Percentiles rank a stretch among this genome's conserved stretches.
Evolutionary conservation across 208 protist genomes (phyloP).

Genomic region (Novymonas esmeraldas): DNA sequence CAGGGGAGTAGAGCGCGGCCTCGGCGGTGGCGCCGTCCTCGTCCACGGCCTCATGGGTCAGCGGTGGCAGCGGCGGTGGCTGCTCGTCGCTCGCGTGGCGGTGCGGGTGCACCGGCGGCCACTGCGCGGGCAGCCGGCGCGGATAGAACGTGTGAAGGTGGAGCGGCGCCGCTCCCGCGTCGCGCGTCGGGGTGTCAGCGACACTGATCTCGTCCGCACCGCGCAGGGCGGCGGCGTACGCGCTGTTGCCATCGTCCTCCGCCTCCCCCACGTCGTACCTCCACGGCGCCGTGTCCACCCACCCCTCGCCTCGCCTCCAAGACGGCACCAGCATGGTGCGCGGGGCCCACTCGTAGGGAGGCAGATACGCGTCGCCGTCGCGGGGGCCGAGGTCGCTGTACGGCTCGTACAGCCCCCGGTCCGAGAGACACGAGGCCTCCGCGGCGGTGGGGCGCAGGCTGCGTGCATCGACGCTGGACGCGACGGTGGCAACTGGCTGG

Average conservation of each 20-base stretch:
- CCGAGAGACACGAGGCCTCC: background rate
- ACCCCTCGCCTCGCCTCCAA: background rate
- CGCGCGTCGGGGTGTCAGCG: too few relatives aligned
- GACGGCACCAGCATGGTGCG: conserved; percentile 20
- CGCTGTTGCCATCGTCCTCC: too few relatives aligned
- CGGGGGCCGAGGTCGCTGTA: conserved; percentile 11
- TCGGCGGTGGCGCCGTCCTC: background rate
- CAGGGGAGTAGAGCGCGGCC: conserved; percentile 7
- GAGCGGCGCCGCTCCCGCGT: background rate
- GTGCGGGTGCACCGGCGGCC: background rate
- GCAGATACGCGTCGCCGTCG: conserved; percentile 12
- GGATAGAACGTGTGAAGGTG: conserved; percentile 19
- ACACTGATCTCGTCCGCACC: too few relatives aligned
- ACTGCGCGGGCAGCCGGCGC: conserved; percentile 5
- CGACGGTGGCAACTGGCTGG: too few relatives aligned
- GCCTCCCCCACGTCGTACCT: too few relatives aligned
- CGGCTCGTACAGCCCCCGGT: conserved; percentile 16
- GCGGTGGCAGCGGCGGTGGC: too few relatives aligned
- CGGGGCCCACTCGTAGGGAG: conserved; percentile 31
- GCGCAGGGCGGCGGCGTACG: too few relatives aligned
- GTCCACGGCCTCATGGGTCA: background rate
- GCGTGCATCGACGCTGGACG: background rate
- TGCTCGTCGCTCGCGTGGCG: too few relatives aligned
- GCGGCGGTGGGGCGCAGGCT: too few relatives aligned
- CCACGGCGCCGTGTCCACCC: conserved; percentile 1